Conservation (phyloP, 805 yeast species). For the Starmerella khaoyaiensis region DNA sequence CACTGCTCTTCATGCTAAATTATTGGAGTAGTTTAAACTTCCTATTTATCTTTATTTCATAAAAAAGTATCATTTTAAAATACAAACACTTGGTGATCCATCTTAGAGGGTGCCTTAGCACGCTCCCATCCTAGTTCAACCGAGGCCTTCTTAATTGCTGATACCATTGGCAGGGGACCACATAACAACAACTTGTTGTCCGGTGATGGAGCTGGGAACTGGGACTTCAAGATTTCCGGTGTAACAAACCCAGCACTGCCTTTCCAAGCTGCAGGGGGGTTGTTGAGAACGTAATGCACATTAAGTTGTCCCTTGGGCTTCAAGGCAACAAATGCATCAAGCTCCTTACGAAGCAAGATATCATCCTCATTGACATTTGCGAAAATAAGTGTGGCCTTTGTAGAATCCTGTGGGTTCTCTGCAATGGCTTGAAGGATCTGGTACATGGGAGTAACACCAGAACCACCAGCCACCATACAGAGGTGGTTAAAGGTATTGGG, state of each 20-base stretch:
- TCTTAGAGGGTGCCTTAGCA: constrained; percentile 78
- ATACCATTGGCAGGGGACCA: constrained; percentile 90
- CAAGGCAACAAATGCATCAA: constrained; percentile 48
- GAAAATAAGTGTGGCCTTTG: constrained; percentile 60
- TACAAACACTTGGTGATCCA: constrained; percentile 82
- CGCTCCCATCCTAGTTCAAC: constrained; percentile 61
- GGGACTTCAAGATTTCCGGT: constrained; percentile 49
- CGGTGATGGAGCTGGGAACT: constrained; percentile 47
- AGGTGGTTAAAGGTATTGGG: constrained; percentile 63
- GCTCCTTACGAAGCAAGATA: constrained; percentile 65
- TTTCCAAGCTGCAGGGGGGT: constrained; percentile 55
- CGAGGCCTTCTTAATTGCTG: constrained; percentile 72
- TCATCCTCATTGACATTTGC: constrained; percentile 74
- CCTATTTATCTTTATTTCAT: too few species aligned
- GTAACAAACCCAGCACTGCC: constrained; percentile 75
- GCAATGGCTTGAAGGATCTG: constrained; percentile 76
- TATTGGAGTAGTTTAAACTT: constrained; percentile 37
- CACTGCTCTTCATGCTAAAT: constrained; percentile 65
- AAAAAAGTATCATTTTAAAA: too few species aligned
- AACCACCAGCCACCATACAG: constrained; percentile 93
- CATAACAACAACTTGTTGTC: constrained; percentile 67
- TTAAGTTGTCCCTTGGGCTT: constrained; percentile 35
- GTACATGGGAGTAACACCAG: constrained; percentile 84
- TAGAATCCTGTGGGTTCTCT: constrained; percentile 61
- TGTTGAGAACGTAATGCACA: constrained; percentile 63